phyloP scores from a whole-genome alignment of 495 filamentous ascomycete genomes.

The Coniosporium apollinis region DNA sequence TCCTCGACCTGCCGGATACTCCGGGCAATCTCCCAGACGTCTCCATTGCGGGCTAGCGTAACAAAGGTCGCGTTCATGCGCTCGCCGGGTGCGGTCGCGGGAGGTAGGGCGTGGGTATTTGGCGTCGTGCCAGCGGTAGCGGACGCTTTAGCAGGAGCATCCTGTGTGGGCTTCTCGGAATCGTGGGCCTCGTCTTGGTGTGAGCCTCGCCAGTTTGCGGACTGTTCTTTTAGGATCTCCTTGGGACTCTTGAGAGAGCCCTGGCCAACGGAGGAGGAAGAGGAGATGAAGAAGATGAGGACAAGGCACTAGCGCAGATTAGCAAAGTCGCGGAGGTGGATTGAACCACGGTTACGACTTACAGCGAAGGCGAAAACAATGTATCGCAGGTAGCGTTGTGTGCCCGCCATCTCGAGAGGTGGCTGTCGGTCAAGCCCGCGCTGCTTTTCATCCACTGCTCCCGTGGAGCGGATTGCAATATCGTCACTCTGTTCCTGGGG shows the following conservation, averaged over 20 bases:
- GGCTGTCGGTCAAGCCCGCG: conserved; percentile 13
- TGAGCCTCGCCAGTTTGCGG: neutral
- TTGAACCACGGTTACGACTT: conserved; percentile 20
- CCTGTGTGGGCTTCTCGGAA: too few relatives aligned
- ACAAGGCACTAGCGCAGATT: conserved; percentile 39
- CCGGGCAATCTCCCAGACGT: conserved; percentile 90
- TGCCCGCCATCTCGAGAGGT: conserved; percentile 17
- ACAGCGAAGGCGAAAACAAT: conserved; percentile 78
- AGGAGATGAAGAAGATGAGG: conserved; percentile 65
- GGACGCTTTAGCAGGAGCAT: too few relatives aligned
- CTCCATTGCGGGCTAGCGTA: conserved; percentile 77
- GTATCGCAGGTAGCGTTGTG: conserved; percentile 48
- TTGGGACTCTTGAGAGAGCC: conserved; percentile 7
- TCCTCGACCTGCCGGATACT: conserved; percentile 94
- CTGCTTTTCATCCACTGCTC: too few relatives aligned
- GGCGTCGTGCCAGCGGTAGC: conserved; percentile 12
- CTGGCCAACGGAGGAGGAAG: conserved; percentile 32
- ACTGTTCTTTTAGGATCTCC: conserved; percentile 10
- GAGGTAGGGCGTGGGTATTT: conserved; percentile 22
- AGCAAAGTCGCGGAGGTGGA: neutral
- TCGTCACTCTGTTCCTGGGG: too few relatives aligned
- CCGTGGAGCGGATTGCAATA: too few relatives aligned
- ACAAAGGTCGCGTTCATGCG: conserved; percentile 95
- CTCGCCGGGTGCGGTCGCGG: conserved; percentile 36
- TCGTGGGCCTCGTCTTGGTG: too few relatives aligned